Evolutionary conservation across 2,329 filamentous ascomycete genomes (phyloP).

Genomic region (Tolypocladium endophyticum): DNA sequence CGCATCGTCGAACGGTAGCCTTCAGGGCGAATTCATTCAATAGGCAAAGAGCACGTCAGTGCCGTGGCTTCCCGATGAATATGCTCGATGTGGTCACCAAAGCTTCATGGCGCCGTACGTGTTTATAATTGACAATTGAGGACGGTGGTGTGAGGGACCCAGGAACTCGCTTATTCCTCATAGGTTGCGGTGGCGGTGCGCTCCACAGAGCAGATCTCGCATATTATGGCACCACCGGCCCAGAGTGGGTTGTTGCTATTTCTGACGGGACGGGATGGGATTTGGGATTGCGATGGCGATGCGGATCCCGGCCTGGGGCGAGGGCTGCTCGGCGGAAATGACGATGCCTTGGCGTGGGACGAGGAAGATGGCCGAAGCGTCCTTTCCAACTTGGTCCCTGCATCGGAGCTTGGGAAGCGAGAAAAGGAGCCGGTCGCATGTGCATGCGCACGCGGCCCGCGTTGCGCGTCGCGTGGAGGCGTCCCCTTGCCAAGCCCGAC

Average conservation of each 20-base stretch:
- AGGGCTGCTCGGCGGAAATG: background rate
- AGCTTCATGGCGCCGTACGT: background rate
- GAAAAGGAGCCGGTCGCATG: background rate
- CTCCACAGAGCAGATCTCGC: background rate
- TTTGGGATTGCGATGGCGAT: background rate
- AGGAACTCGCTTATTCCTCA: no score
- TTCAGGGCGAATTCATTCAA: no score
- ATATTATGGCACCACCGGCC: background rate
- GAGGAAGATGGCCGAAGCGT: background rate
- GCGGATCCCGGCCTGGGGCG: background rate
- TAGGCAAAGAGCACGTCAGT: background rate
- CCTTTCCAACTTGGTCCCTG: background rate
- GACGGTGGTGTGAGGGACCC: background rate
- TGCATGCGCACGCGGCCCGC: background rate
- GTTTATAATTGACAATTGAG: background rate
- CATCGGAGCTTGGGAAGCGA: background rate
- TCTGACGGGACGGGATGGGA: background rate
- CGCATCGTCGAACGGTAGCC: no score
- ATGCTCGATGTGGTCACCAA: no score
- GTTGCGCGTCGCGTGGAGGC: background rate
- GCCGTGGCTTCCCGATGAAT: background rate
- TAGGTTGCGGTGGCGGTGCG: background rate
- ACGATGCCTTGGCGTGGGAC: background rate
- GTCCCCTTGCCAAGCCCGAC: background rate
- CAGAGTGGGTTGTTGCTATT: background rate